phyloP scores from a whole-genome alignment of 164 flowering plant genomes.

The Echeveria elegans region DNA sequence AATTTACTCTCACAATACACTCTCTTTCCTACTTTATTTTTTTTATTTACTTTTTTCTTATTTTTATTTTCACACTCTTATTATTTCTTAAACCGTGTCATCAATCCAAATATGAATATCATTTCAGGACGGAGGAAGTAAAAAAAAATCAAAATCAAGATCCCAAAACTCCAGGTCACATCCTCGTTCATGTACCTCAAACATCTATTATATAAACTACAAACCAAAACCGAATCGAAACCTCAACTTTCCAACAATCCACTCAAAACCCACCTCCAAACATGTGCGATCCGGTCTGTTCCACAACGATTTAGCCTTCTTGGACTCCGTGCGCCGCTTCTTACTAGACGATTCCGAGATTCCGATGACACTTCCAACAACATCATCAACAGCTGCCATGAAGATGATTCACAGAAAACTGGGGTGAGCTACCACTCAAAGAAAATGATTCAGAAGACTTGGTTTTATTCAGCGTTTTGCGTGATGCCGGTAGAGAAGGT shows the following conservation, averaged over 20 bases:
- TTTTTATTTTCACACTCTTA: too few species aligned
- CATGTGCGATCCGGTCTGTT: conserved; percentile 17
- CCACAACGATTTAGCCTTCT: too few species aligned
- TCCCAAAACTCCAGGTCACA: background rate
- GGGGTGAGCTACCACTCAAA: conserved; percentile 79
- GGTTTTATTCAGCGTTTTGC: conserved; percentile 52
- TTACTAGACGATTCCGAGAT: conserved; percentile 36
- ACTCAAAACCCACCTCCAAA: background rate
- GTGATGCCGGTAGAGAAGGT: conserved; percentile 56
- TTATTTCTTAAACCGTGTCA: too few species aligned
- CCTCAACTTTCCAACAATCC: background rate
- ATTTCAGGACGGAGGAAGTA: too few species aligned
- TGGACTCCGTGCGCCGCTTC: conserved; percentile 45
- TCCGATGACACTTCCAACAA: background rate
- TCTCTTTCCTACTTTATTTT: too few species aligned
- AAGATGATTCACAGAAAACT: conserved; percentile 47
- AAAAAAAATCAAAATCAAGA: background rate
- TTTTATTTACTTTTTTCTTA: too few species aligned
- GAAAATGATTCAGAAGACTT: conserved; percentile 81
- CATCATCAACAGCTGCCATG: too few species aligned
- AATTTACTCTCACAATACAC: too few species aligned
- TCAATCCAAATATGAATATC: too few species aligned
- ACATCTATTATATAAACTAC: background rate
- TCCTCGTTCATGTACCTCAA: background rate
- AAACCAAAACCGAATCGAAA: background rate